Base-by-base conservation (phyloP, 108 stramenopile genomes). In the Cylindrotheca fusiformis region DNA sequence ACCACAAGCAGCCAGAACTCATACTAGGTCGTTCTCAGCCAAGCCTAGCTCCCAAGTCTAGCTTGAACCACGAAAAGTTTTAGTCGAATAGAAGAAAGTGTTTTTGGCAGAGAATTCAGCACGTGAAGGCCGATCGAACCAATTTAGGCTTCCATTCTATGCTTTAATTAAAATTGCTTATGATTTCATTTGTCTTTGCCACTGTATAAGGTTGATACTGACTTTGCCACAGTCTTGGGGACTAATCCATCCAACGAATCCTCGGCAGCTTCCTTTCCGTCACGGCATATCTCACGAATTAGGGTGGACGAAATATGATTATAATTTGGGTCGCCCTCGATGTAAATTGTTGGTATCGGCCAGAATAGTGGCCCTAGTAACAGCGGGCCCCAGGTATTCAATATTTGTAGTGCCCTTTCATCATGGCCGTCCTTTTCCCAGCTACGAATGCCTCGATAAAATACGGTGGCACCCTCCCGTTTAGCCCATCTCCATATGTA, bases 401-500 rank as follows among this genome's bases (percentile, higher is more conserved):
- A 67, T 49, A 85, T 81, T 45, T 91, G 86, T 46, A 94, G 65
- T 2, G 64, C 25, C 8, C 80, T 81, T 63, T 94, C 93, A 1
- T 91, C 88, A 1, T 20, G 29, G 12, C 93, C 93, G 65, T 94
- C 93, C 71, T 77, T 80, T 30, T 75, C 72, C 93, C 93, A 94
- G 3, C 80, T 89, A 3, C 93, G 87, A 61, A 94, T 87, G 5
- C 93, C 93, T 27, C 93, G 79, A 60, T 75, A 89, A 32, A 94
- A 85, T 3, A 79, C 57, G 20, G 67, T 55, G 2, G 77, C 84
- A n/a, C 72, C 75, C 46, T 81, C 60, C 1, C 56, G 60, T 56
- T 73, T 86, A 24, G 83, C 92, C 64, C 76, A 83, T 52, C 89
- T 72, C 93, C 93, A 94, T 32, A 94, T 89, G 70, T 91, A 91